Evolutionary conservation across 805 yeast species (phyloP), one percentile per base, ranked within the genome.

Genomic region (Candida broadrunensis): DNA sequence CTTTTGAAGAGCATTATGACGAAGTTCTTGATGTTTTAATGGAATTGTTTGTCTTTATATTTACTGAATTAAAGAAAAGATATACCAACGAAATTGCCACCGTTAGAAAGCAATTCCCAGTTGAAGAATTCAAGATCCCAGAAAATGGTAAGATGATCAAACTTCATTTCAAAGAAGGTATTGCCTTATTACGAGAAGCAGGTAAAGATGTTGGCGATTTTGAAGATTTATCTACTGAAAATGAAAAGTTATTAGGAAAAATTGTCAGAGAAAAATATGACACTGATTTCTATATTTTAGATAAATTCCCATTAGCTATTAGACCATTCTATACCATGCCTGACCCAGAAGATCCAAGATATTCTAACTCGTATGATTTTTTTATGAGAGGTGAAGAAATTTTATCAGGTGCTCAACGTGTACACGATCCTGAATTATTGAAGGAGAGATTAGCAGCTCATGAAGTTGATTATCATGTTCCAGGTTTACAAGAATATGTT

Each of bases 251-350:
- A 45, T 77, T 93, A 55, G 99, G 99, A 64, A 83, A 81, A 61
- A 71, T 93, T 47, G 93, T 93, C 31, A 83, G 90, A 62, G 97
- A 89, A 45, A 84, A 90, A 70, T 91, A 90, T 70, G 88, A 90
- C 70, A 93, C 99, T 41, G 99, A 93, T 72, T 93, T 93, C 78
- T 93, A 90, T 74, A 87, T 93, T 58, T 80, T 93, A 68, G 99
- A 93, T 77, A 93, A 93, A 69, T 93, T 93, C 87, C 99, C 99
- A 57, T 76, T 89, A 60, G 93, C 88, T 23, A 80, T 90, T 41
- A 84, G 99, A 76, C 99, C 99, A 43, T 93, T 93, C 80, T 93
- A 93, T 79, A 93, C 99, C 36, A 93, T 93, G 99, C 98, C 99
- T 47, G 97, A 89, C 64, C 77, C 98, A 15, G 84, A 81, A 58